Base-by-base conservation (phyloP, 2,329 filamentous ascomycete genomes). In the Epichloe coenophiala region DNA sequence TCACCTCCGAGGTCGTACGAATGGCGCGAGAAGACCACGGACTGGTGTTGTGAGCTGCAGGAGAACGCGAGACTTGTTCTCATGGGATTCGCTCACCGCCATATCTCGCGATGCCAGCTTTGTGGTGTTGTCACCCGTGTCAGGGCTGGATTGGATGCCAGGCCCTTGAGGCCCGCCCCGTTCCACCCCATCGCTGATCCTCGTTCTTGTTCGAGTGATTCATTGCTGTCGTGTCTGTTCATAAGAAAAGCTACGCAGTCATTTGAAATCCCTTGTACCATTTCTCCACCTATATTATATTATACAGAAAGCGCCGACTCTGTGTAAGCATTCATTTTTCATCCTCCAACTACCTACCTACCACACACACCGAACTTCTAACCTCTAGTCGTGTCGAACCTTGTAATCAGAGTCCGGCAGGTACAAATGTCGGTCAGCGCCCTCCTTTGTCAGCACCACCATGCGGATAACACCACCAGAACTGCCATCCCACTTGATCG, bases 401-500 rank as follows among this genome's bases (percentile, higher is more conserved):
- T 78, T 75, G 73, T 98, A 98, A 61, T 84, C 81, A 63, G 86
- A 86, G 73, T 98, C 91, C 42, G 93, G 93, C 63, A 98, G 77
- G 69, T 97, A 98, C 65, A 98, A 71, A 74, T 97, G 93, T 71
- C 93, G 81, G 70, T 93, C 83, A 6, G 91, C 90, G 37, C 93
- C 93, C 64, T 86, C 81, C 61, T 82, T 83, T 55, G 91, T 98
- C 70, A 98, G 72, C 53, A 98, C 93, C 55, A 97, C 91, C 87
- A 98, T 88, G 60, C 93, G 83, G 63, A 98, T 98, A 54, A 98
- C 93, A 72, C 93, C 93, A 58, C 93, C 93, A 3, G 93, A 97
- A 74, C 90, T 96, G 57, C 93, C 93, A 66, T 98, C 93, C 93
- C 93, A 98, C 73, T 95, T 95, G 78, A 98, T 97, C 15, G 93